A percentile compares a stretch with the other conserved stretches of the same genome.
phyloP scores from a whole-genome alignment of 176 grass and related monocot species.

The Puya raimondii region DNA sequence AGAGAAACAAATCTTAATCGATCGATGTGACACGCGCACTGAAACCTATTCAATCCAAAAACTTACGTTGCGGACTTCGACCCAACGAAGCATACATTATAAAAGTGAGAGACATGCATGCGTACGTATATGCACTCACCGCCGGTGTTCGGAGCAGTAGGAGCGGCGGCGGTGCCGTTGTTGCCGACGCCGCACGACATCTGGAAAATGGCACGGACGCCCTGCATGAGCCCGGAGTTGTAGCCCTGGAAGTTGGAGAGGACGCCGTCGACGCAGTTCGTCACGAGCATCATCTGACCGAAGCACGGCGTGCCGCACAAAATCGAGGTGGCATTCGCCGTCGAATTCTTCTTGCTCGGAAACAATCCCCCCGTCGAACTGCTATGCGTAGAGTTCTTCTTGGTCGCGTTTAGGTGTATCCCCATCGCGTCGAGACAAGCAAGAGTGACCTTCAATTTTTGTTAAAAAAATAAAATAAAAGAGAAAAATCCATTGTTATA shows the following conservation, averaged over 20 bases:
- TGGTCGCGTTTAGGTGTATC: slow-evolving; percentile 23
- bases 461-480: not conserved
- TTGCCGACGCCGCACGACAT: slow-evolving; percentile 49
- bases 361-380: not conserved
- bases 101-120: no score
- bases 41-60: no score
- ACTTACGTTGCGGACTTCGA: no score
- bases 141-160: not conserved
- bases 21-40: no score
- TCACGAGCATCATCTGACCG: slow-evolving; percentile 53
- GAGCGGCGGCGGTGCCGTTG: not conserved
- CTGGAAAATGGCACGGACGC: slow-evolving; percentile 61
- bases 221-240: slow-evolving; percentile 72
- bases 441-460: slow-evolving; percentile 42
- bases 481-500: not conserved
- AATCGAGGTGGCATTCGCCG: not conserved
- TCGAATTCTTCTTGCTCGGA: not conserved
- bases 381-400: not conserved
- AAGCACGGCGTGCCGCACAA: slow-evolving; percentile 68
- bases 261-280: slow-evolving; percentile 56
- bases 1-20: no score
- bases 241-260: slow-evolving; percentile 56
- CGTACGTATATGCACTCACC: not conserved
- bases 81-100: no score
- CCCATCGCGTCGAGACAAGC: slow-evolving; percentile 60